Evolutionary conservation across 106 monocot species (phyloP).

Genomic region (Narthecium ossifragum): DNA sequence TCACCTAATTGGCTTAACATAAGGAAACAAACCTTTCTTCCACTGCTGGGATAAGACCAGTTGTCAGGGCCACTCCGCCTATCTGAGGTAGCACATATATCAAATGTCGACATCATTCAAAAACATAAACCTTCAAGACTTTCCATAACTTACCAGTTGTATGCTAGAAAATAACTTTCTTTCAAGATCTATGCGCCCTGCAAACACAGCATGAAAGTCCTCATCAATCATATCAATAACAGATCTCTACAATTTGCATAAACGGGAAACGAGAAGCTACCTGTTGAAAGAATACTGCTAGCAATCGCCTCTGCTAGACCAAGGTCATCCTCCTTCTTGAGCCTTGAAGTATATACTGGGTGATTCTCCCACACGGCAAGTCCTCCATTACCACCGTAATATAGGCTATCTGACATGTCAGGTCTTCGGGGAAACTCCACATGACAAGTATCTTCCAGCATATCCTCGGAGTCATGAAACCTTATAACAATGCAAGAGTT

Average conservation of each 20-base stretch:
- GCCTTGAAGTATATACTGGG: conserved; percentile 42
- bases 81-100: conserved; percentile 33
- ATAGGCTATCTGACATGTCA: conserved; percentile 60
- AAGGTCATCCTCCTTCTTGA: conserved; percentile 69
- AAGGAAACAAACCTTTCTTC: conserved; percentile 77
- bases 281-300: conserved; percentile 92
- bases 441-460: conserved; percentile 90
- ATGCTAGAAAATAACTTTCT: conserved; percentile 97
- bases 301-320: conserved; percentile 93
- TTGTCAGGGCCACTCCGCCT: conserved; percentile 82
- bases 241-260: background rate
- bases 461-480: conserved; percentile 89
- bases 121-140: background rate
- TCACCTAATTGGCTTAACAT: background rate
- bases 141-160: conserved; percentile 59
- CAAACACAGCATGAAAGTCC: conserved; percentile 5
- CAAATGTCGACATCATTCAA: background rate
- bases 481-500: conserved; percentile 29
- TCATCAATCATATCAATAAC: background rate
- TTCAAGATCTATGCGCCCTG: conserved; percentile 92
- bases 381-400: conserved; percentile 47
- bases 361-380: conserved; percentile 67
- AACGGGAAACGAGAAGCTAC: conserved; percentile 17
- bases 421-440: conserved; percentile 56
- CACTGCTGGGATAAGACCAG: conserved; percentile 63